Percentiles rank a stretch among this genome's conserved stretches.
phyloP scores from a whole-genome alignment of 2,329 filamentous ascomycete species.

The Talaromyces amestolkiae region DNA sequence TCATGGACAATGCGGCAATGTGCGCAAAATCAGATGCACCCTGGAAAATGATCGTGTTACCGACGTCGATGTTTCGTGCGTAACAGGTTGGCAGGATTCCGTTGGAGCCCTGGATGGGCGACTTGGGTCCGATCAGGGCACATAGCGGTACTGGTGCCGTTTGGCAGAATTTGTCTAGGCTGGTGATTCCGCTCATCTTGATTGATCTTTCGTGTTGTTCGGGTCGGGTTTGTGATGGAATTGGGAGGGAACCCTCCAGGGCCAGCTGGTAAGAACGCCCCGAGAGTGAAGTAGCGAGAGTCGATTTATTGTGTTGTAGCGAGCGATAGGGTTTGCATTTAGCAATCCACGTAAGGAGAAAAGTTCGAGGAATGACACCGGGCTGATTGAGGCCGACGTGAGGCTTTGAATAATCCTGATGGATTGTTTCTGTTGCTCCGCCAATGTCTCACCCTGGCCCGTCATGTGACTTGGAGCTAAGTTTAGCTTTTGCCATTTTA shows the following conservation, averaged over 20 bases:
- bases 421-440: slow-evolving; percentile 6
- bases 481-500: slow-evolving; percentile 15
- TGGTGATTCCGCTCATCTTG: slow-evolving; percentile 77
- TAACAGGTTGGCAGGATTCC: slow-evolving; percentile 90
- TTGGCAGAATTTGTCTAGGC: slow-evolving; percentile 82
- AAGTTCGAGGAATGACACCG: background rate
- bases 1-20: slow-evolving; percentile 87
- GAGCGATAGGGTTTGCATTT: slow-evolving; percentile 4
- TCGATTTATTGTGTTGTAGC: background rate
- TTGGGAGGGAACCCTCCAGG: slow-evolving; percentile 12
- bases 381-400: background rate
- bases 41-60: slow-evolving; percentile 98
- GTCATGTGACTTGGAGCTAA: slow-evolving; percentile 15
- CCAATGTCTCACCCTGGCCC: slow-evolving; percentile 18
- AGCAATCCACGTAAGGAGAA: background rate
- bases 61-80: slow-evolving; percentile 89
- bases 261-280: slow-evolving; percentile 4
- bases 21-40: slow-evolving; percentile 88
- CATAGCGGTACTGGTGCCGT: slow-evolving; percentile 85
- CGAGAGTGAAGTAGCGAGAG: slow-evolving; percentile 1
- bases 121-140: slow-evolving; percentile 69
- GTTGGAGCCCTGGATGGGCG: slow-evolving; percentile 63
- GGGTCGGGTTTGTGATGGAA: background rate
- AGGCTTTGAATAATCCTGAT: background rate
- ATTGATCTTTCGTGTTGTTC: background rate